Base-by-base conservation (phyloP, 495 filamentous ascomycete species). In the Podospora comata region DNA sequence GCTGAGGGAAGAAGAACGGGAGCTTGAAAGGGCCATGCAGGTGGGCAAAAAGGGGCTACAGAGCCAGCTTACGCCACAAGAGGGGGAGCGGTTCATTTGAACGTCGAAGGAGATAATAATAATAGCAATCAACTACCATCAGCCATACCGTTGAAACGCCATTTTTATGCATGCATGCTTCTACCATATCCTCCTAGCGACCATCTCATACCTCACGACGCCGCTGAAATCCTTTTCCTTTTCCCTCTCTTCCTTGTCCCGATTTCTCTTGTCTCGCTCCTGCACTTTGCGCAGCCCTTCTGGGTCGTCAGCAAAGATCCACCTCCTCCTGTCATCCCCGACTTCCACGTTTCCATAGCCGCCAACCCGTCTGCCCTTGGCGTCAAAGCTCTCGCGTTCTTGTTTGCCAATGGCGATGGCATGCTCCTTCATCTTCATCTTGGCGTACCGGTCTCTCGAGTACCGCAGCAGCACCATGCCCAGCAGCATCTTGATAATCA, bases 121-220 rank as follows among this genome's bases (percentile, higher is more conserved):
- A 27, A 58, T 58, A 58, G 6, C 23, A 20, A 13, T 58, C 39
- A 16, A 13, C 39, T 13, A 11, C 2, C 7, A 48, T 9, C 39
- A 48, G 15, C 39, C 7, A 16, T 48, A 11, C 39, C 39, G 13
- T 18, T 13, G 2, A 2, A 48, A 48, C 39, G 39, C 39, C 39
- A 3, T 48, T 48, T 48, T 48, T 48, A 18, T 18, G 39, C 39
- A 48, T 48, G 39, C 39, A 48, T 48, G 39, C 39, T 48, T 13
- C 39, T 48, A 76, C 74, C 74, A 77, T 57, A 75, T 77, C 56
- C 74, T 65, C 73, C 32, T 70, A 5, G 91, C 93, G 73, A 90
- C 87, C 95, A 98, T 97, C 72, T 89, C 90, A 83, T 97, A 97
- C 76, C 95, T 82, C 73, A 84, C 85, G 7, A 97, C 91, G 67